These are phyloP conservation scores for Talaromyces adpressus DNA, from an alignment of 495 filamentous ascomycete species.

Conservation along the genomic window DNA sequence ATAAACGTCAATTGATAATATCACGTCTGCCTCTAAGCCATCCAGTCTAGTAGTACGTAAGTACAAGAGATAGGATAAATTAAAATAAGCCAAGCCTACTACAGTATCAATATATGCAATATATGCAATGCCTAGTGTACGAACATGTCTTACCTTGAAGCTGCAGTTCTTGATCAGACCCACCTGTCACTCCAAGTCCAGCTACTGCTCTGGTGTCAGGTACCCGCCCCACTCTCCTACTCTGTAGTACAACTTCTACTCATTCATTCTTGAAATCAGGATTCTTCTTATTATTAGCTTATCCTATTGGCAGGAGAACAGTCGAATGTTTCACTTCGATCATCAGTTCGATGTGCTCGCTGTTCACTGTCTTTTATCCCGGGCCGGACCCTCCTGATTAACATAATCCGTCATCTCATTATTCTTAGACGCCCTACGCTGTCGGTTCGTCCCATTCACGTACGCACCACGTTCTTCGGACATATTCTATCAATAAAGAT, in stretches of 20 bases:
- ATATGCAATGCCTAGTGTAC: not conserved
- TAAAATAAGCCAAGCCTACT: not conserved
- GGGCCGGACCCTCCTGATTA: slow-evolving; percentile 2
- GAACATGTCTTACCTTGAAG: not conserved
- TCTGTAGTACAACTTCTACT: not conserved
- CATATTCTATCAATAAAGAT: not conserved
- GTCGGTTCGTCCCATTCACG: not conserved
- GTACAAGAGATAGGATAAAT: not conserved
- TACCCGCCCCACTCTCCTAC: not conserved
- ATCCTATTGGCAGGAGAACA: not conserved
- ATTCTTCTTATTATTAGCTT: not conserved
- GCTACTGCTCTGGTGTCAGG: not conserved
- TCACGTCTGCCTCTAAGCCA: not conserved
- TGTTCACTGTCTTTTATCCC: not conserved
- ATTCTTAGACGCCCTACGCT: not conserved
- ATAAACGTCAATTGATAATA: slow-evolving; percentile 5
- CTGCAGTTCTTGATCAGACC: not conserved
- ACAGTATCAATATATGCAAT: too few species aligned
- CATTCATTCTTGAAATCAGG: not conserved
- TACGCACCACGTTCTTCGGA: not conserved
- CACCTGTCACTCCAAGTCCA: not conserved
- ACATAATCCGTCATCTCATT: not conserved
- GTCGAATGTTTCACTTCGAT: not conserved
- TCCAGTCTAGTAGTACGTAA: not conserved
- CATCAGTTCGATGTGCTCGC: not conserved